Conservation (phyloP, 352 stramenopile species). For the Phytophthora quininea region DNA sequence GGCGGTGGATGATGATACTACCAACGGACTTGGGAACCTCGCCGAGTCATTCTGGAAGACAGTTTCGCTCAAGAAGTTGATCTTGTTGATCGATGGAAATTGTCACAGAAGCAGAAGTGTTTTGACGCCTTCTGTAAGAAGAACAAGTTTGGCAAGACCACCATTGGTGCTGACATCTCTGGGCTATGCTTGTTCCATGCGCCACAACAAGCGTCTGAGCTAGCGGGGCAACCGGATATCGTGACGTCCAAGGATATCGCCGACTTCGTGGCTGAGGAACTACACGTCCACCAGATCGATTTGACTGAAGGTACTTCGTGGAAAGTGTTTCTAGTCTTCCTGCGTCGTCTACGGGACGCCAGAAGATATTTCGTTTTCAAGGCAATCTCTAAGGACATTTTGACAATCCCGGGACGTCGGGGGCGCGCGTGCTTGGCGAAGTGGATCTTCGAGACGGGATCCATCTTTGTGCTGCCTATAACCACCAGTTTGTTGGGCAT, state of each 20-base stretch:
- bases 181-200: neutral
- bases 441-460: neutral
- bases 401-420: conserved; percentile 1
- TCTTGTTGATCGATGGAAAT: conserved; percentile 1
- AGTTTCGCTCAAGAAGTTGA: neutral
- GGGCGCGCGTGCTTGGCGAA: conserved; percentile 5
- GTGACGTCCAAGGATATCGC: conserved; percentile 4
- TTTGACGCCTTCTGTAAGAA: neutral
- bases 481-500: conserved; percentile 13
- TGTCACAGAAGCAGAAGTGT: neutral
- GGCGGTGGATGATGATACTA: neutral
- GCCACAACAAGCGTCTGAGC: conserved; percentile 2
- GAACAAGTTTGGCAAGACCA: neutral
- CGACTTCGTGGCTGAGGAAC: neutral
- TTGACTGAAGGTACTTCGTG: conserved; percentile 1
- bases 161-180: neutral
- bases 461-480: conserved; percentile 10
- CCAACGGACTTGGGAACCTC: neutral
- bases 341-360: conserved; percentile 4
- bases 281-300: neutral
- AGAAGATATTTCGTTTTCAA: conserved; percentile 15
- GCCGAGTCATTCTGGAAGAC: neutral
- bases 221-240: conserved; percentile 1
- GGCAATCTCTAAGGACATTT: conserved; percentile 9
- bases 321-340: neutral